These are phyloP conservation scores for Diaporthe sp. DNA, from an alignment of 2,329 filamentous ascomycete genomes.

Conservation along the genomic window DNA sequence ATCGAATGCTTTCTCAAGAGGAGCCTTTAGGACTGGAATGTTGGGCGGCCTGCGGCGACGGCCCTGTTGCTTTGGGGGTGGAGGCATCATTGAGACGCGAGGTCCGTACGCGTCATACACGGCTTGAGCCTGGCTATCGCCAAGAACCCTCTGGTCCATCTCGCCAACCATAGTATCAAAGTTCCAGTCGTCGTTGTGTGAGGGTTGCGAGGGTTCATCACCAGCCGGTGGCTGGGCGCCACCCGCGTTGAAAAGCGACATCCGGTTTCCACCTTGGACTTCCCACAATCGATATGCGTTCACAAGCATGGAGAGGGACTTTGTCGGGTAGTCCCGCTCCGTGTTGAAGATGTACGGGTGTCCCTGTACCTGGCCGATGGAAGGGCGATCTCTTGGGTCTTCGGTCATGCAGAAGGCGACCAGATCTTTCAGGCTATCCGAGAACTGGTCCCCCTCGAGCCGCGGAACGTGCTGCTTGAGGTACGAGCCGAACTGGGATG, in stretches of 20 bases:
- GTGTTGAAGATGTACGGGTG: constrained; percentile 78
- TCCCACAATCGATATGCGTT: constrained; percentile 83
- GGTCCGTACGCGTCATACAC: constrained; percentile 70
- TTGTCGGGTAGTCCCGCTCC: constrained; percentile 72
- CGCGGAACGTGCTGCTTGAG: constrained; percentile 74
- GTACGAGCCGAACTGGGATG: constrained; percentile 66
- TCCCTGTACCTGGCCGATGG: constrained; percentile 75
- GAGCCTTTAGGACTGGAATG: constrained; percentile 68
- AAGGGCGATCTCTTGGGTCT: constrained; percentile 76
- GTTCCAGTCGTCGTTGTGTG: constrained; percentile 72
- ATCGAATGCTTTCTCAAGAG: constrained; percentile 75
- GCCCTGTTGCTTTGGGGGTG: constrained; percentile 58
- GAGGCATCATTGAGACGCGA: constrained; percentile 64
- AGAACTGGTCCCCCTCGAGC: constrained; percentile 79
- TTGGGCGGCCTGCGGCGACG: constrained; percentile 70
- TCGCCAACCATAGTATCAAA: constrained; percentile 73
- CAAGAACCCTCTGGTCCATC: constrained; percentile 70
- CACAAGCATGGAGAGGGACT: constrained; percentile 74
- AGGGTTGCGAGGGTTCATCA: constrained; percentile 49
- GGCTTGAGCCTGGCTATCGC: constrained; percentile 66
- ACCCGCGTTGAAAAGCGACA: constrained; percentile 71
- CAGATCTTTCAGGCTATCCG: constrained; percentile 75
- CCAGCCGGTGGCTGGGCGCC: constrained; percentile 68
- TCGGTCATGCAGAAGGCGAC: constrained; percentile 80
- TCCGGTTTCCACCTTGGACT: constrained; percentile 76